Evolutionary conservation across 192 early-diverging fungal species (phyloP).

Genomic region (Linnemannia schmuckeri): DNA sequence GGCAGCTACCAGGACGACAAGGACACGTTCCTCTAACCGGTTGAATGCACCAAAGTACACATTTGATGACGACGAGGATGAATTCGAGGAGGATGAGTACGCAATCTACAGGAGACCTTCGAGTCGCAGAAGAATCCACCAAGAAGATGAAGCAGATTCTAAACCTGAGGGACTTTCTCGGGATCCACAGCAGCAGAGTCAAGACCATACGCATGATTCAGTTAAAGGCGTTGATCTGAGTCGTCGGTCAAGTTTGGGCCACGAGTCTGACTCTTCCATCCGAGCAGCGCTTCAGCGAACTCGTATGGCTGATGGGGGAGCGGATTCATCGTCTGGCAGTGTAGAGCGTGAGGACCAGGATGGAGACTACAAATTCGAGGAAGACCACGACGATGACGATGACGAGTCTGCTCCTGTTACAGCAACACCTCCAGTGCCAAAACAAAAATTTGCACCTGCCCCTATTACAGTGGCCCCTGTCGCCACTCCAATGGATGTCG

Average conservation of each 20-base stretch:
- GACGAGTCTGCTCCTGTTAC: background rate
- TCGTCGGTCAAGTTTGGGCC: conserved; percentile 39
- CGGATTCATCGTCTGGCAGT: background rate
- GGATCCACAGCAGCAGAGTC: background rate
- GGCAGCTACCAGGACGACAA: conserved; percentile 44
- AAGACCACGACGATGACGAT: conserved; percentile 18
- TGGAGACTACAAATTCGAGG: conserved; percentile 6
- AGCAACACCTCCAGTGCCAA: background rate
- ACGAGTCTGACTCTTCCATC: conserved; percentile 42
- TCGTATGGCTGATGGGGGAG: conserved; percentile 14
- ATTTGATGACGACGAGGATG: conserved; percentile 48
- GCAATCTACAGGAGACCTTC: conserved; percentile 30
- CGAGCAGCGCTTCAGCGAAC: conserved; percentile 36
- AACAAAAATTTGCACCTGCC: background rate
- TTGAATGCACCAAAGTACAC: conserved; percentile 43
- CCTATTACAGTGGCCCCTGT: background rate
- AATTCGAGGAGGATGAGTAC: conserved; percentile 42
- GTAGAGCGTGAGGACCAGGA: background rate
- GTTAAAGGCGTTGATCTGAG: conserved; percentile 3
- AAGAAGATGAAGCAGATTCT: background rate
- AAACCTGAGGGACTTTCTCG: background rate
- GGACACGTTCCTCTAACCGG: conserved; percentile 49
- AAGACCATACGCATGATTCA: background rate
- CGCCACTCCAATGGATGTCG: background rate
- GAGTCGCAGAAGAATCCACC: conserved; percentile 21